A percentile compares a stretch with the other conserved stretches of the same genome.
These are phyloP conservation scores for Tilletiopsis washingtonensis DNA, from an alignment of 1,284 basidiomycete genomes.

Conservation along the genomic window DNA sequence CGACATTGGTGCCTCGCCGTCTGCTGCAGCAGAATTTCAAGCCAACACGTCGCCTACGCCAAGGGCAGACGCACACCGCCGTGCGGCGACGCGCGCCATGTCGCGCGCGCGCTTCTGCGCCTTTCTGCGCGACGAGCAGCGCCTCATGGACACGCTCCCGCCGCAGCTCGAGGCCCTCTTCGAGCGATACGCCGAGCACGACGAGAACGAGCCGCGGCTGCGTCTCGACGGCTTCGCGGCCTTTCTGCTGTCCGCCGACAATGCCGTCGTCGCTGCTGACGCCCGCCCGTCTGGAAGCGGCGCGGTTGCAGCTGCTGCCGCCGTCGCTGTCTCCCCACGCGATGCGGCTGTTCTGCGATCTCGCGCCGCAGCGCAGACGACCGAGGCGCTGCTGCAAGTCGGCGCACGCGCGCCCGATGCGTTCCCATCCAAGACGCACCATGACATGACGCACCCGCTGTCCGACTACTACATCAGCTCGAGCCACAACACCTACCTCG, in stretches of 20 bases:
- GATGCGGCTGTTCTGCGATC: no score
- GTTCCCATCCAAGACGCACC: slow-evolving; percentile 16
- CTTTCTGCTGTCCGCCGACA: slow-evolving; percentile 39
- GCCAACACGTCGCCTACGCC: no score
- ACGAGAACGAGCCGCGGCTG: slow-evolving; percentile 9
- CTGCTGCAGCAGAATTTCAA: no score
- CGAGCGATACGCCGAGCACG: slow-evolving; percentile 12
- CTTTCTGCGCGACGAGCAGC: slow-evolving; percentile 35
- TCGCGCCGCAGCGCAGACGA: slow-evolving; percentile 1
- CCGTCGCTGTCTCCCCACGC: no score
- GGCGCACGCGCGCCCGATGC: not conserved
- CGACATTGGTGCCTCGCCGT: not conserved
- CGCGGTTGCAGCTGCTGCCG: not conserved
- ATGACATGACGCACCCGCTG: slow-evolving; percentile 71
- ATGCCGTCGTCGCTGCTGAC: slow-evolving; percentile 24
- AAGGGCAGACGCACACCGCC: no score
- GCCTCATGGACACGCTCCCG: slow-evolving; percentile 1
- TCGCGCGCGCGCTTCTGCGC: slow-evolving; percentile 10
- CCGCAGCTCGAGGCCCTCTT: slow-evolving; percentile 7
- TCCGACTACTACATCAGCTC: slow-evolving; percentile 86
- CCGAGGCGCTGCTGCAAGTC: slow-evolving; percentile 3
- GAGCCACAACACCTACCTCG: slow-evolving; percentile 94
- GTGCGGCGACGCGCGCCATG: not conserved
- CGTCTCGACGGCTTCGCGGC: slow-evolving; percentile 33
- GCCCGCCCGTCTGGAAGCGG: slow-evolving; percentile 9